Base-by-base conservation (phyloP, 352 stramenopile genomes). In the Phytophthora sojae region DNA sequence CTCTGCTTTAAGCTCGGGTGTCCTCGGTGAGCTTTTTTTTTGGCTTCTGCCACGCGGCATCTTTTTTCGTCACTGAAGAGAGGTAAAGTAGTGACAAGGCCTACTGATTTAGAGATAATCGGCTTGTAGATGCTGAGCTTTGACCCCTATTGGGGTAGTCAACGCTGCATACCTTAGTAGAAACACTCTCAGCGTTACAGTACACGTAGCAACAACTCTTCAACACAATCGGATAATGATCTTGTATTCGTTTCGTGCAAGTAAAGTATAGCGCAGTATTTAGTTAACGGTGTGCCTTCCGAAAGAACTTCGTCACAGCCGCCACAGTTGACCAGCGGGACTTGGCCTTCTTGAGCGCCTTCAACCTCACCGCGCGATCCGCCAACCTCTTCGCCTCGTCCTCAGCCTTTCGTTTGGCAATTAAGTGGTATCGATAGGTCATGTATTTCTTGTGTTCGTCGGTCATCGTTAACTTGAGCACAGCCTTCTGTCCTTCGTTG, bases 31-130 rank as follows among this genome's bases (percentile, higher is more conserved):
- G 49, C 50, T 66, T 62, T 61, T 45, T 6, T 68, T 42, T 57
- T 12, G 23, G 30, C 21, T 67, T 66, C 15, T 26, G 67, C 51
- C 67, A 66, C 67, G 61, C 44, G 54, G 67, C 67, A 25, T 14
- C 2, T 12, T 35, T 61, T 42, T 39, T n/a, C 25, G 57, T 32
- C 42, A 64, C 23, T 64, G 3, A 1, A 47, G 5, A 29, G 57
- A 29, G 57, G 57, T 11, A 6, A 19, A 6, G 23, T 49, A 49
- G 42, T 49, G 42, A 21, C 42, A 49, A 17, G 0, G 6, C 4
- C 17, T 19, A 49, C 42, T 49, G 17, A 45, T 21, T 21, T 49
- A 12, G 15, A 7, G 39, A 47, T 21, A 21, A 21, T 21, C 21
- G 21, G 21, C 21, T 21, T 21, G 21, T 21, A 21, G 21, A 21